Base-by-base conservation (phyloP, 176 grass and related monocot genomes). In the Rhipidocladum racemiflorum region DNA sequence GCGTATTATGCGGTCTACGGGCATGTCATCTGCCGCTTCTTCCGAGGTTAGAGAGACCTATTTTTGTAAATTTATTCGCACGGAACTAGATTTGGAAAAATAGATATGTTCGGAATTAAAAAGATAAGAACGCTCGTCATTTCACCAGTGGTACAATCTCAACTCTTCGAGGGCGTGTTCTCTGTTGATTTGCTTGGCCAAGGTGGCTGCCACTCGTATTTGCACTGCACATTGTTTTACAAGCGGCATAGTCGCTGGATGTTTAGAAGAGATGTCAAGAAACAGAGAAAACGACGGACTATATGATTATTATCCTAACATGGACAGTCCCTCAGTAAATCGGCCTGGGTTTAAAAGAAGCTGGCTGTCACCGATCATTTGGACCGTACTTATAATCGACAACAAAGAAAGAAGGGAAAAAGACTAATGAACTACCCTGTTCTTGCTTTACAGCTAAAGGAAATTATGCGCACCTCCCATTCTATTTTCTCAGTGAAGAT, bases 391-490 rank as follows among this genome's bases (percentile, higher is more conserved):
- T 48, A 48, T 72, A 54, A 48, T 48, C 67, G 25, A 59, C 55
- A 40, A 69, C 23, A 56, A 27, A 27, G 9, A 18, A 67, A 53
- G 11, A 39, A 17, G 48, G 42, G 25, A 20, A 29, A 48, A 27
- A 4, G 65, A 32, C 50, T 59, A 59, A 6, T 46, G 42, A 71
- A 48, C 67, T 35, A 61, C 18, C 67, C 11, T 24, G 17, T 61
- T 59, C 9, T 20, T 82, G 67, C 79, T 82, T 82, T 82, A 72
- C 79, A 72, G 67, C 79, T 82, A 44, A 61, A 20, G 15, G 27
- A 72, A 82, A 32, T 78, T 34, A 48, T 82, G 39, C 6, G 51
- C 51, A 57, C 27, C 24, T 40, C 12, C 11, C 0, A 9, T 21
- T 48, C 10, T 50, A 7, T 50, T 78, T 64, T 50, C 20, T 32